phyloP scores from a whole-genome alignment of 208 protist species.

The Dictyostelium gargantuum region DNA sequence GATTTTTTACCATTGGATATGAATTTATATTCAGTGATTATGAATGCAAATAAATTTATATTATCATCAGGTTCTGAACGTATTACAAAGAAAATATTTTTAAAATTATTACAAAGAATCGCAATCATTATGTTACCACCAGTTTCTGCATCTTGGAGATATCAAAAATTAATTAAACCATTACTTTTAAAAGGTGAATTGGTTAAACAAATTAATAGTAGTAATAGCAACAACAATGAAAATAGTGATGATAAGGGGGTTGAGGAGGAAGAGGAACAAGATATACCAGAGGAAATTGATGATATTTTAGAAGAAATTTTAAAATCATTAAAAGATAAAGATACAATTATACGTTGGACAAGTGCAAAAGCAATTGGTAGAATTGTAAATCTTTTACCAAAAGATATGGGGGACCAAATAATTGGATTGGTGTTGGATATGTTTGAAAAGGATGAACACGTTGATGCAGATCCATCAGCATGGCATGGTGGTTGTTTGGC shows the following conservation, averaged over 20 bases:
- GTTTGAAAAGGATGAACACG: conserved; percentile 68
- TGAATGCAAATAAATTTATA: not conserved
- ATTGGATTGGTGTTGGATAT: conserved; percentile 88
- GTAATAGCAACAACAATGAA: not conserved
- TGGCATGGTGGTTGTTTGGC: conserved; percentile 97
- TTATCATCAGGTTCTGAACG: conserved; percentile 70
- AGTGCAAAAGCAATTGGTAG: conserved; percentile 96
- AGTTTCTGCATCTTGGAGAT: conserved; percentile 92
- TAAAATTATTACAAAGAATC: conserved; percentile 66
- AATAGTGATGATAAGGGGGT: not conserved
- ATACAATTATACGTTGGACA: conserved; percentile 89
- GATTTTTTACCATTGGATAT: conserved; percentile 82
- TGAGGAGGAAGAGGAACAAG: conserved; percentile 10
- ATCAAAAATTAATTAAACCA: conserved; percentile 84
- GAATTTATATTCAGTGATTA: not conserved
- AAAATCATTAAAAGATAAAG: conserved; percentile 18
- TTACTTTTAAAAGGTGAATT: conserved; percentile 3
- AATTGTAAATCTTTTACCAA: conserved; percentile 92
- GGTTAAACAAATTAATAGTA: not conserved
- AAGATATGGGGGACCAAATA: conserved; percentile 90
- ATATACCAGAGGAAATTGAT: conserved; percentile 48
- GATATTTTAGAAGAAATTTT: conserved; percentile 24
- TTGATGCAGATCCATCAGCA: conserved; percentile 41
- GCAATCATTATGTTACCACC: conserved; percentile 88
- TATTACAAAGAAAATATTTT: conserved; percentile 14